Percentiles rank a stretch among this genome's conserved stretches.
Conservation (phyloP, 805 yeast genomes). For the Spathaspora passalidarum region DNA sequence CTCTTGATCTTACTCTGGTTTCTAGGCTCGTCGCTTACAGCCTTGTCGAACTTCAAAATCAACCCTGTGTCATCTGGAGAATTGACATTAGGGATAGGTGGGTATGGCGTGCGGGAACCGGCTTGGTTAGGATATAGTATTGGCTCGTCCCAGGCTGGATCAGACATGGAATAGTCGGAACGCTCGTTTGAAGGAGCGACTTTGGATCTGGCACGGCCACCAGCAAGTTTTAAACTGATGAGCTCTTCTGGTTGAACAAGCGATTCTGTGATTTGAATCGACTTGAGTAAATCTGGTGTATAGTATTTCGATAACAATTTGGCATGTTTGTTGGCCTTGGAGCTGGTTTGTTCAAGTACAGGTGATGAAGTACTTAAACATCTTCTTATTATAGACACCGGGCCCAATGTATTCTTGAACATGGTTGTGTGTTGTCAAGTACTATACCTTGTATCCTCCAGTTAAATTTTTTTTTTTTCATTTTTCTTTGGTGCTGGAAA, state of each 20-base stretch:
- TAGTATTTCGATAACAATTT: constrained; percentile 70
- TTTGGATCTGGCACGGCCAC: constrained; percentile 31
- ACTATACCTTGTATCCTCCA: not conserved
- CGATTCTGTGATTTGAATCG: constrained; percentile 79
- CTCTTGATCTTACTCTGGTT: constrained; percentile 12
- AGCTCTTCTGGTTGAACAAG: constrained; percentile 65
- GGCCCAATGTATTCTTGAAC: constrained; percentile 1
- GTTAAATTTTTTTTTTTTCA: not conserved
- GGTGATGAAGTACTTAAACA: constrained; percentile 2
- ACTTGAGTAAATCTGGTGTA: constrained; percentile 74
- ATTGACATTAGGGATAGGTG: constrained; percentile 52
- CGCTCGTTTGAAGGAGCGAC: constrained; percentile 65
- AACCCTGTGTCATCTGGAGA: constrained; percentile 50
- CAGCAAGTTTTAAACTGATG: constrained; percentile 32
- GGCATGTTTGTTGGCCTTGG: constrained; percentile 37
- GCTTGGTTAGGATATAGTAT: constrained; percentile 49
- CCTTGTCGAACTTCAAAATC: constrained; percentile 29
- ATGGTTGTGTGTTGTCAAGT: not conserved
- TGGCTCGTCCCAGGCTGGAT: constrained; percentile 74
- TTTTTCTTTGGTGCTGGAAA: not conserved
- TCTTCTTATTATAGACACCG: constrained; percentile 3
- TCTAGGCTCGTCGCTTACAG: constrained; percentile 8
- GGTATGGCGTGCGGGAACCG: constrained; percentile 51
- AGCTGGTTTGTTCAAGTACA: not conserved
- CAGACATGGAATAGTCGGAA: constrained; percentile 68